Conservation (phyloP, 2,329 filamentous ascomycete genomes). For the Herpotrichia juniperi region DNA sequence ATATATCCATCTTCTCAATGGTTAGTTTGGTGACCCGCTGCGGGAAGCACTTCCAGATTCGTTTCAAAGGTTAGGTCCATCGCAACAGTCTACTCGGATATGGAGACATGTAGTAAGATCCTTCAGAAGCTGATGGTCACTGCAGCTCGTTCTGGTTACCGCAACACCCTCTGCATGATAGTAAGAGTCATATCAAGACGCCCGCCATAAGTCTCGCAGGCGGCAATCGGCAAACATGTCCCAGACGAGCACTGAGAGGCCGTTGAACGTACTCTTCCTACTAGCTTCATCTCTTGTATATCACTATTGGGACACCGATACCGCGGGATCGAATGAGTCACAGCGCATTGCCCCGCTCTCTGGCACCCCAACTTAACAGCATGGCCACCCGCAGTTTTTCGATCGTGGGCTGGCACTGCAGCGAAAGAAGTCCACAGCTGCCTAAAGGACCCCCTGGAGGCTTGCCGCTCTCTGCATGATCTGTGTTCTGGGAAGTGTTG, state of each 20-base stretch:
- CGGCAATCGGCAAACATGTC: not conserved
- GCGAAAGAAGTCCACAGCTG: not conserved
- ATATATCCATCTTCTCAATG: no score
- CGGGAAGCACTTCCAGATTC: not conserved
- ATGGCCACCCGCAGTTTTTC: not conserved
- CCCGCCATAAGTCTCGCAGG: not conserved
- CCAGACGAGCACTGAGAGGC: not conserved
- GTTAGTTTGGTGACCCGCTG: not conserved
- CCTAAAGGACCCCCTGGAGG: not conserved
- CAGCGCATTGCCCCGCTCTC: not conserved
- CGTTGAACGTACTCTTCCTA: not conserved
- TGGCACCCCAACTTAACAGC: not conserved
- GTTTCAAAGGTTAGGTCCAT: not conserved
- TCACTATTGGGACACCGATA: not conserved
- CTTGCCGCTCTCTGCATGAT: no score
- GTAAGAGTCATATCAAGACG: not conserved
- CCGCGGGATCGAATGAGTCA: constrained; percentile 2
- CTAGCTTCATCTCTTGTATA: not conserved
- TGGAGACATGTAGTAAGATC: not conserved
- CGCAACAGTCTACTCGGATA: not conserved
- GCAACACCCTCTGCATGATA: not conserved
- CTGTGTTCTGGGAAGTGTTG: not conserved
- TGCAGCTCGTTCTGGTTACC: not conserved
- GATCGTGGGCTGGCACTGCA: not conserved
- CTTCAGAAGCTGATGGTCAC: not conserved